phyloP scores from a whole-genome alignment of 169 alveolate genomes.

The Plasmodium ovale region DNA sequence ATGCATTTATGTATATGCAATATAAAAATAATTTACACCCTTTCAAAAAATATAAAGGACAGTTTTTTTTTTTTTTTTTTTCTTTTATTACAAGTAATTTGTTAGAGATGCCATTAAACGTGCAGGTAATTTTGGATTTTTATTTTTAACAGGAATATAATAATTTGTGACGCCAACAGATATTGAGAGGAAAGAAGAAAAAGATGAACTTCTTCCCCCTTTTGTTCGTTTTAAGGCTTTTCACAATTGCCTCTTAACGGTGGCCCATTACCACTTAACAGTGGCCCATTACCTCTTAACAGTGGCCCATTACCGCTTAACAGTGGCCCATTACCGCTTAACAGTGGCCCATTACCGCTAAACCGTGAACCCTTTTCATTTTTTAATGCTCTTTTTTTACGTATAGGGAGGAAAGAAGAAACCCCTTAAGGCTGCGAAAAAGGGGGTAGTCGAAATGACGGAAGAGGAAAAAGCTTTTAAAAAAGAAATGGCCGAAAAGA shows the following conservation, averaged over 20 bases:
- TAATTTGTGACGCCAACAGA: too few relatives aligned
- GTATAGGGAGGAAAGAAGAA: conserved; percentile 68
- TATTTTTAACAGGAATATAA: too few relatives aligned
- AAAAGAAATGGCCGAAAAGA: conserved; percentile 71
- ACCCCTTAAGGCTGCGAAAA: conserved; percentile 64
- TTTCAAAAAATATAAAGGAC: not conserved
- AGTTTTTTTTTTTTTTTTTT: not conserved
- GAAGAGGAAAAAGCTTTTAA: conserved; percentile 71
- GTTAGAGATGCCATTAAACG: conserved; percentile 42
- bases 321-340: too few relatives aligned
- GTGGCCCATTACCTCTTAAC: too few relatives aligned
- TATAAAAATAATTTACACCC: too few relatives aligned
- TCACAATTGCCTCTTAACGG: too few relatives aligned
- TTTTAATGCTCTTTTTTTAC: not conserved
- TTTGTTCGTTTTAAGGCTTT: not conserved
- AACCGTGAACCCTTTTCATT: too few relatives aligned
- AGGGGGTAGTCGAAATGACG: conserved; percentile 60
- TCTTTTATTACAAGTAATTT: not conserved
- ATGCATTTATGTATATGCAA: not conserved
- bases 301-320: too few relatives aligned
- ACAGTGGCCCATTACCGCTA: too few relatives aligned
- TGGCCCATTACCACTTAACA: too few relatives aligned
- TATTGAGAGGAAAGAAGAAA: not conserved
- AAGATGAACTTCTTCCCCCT: not conserved
- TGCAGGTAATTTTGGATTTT: too few relatives aligned